These are phyloP conservation scores for Acanthamoeba culbertsoni DNA, from an alignment of 208 protist species.

Conservation along the genomic window DNA sequence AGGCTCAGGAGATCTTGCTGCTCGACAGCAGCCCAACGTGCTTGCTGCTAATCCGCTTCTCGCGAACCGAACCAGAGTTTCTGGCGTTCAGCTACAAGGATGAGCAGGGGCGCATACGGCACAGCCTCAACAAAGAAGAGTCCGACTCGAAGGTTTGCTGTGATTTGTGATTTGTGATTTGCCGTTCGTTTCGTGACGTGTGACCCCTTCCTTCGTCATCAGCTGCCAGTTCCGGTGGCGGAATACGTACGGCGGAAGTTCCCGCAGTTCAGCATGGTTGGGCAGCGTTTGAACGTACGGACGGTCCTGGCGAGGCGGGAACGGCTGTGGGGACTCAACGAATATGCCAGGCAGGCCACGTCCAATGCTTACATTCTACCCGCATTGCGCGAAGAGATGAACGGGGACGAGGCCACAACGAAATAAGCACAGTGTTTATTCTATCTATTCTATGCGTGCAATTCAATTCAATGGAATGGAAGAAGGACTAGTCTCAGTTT, in stretches of 20 bases:
- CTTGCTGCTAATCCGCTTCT: constrained; percentile 20
- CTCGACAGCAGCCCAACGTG: background rate
- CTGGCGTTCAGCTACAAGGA: constrained; percentile 61
- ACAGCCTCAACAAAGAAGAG: constrained; percentile 62
- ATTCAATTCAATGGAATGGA: too few species aligned
- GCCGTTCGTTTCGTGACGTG: background rate
- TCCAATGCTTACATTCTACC: constrained; percentile 34
- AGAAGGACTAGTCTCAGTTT: too few species aligned
- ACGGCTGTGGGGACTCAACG: constrained; percentile 4
- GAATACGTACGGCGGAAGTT: constrained; percentile 52
- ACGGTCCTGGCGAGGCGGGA: background rate
- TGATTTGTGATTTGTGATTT: background rate
- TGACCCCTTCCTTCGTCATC: background rate
- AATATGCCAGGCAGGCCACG: background rate
- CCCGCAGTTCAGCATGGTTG: background rate
- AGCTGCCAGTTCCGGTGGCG: background rate
- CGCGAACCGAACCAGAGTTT: constrained; percentile 54
- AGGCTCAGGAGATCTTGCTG: constrained; percentile 41
- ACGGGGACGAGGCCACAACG: background rate
- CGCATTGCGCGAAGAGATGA: background rate
- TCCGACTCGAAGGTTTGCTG: background rate
- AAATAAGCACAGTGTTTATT: too few species aligned
- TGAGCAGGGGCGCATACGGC: background rate
- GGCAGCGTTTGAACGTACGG: background rate
- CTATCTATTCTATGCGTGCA: too few species aligned